Conservation (phyloP, 2,329 filamentous ascomycete species). For the Fusarium longipes region DNA sequence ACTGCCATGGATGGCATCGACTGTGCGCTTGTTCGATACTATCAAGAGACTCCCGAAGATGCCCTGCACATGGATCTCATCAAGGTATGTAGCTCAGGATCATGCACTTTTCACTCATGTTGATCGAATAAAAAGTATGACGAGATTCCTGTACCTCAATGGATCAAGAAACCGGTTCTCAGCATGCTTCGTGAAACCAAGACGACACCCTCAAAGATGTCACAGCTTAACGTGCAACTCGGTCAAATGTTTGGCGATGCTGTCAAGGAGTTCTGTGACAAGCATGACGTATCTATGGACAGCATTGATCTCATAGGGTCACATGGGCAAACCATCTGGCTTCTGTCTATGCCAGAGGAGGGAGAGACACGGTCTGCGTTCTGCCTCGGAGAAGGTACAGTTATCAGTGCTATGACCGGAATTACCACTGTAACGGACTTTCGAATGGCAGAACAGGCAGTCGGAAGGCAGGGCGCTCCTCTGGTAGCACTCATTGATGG, state of each 20-base stretch:
- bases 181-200: constrained; percentile 65
- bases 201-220: constrained; percentile 63
- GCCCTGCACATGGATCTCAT: constrained; percentile 64
- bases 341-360: constrained; percentile 53
- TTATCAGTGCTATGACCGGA: constrained; percentile 64
- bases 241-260: constrained; percentile 67
- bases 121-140: constrained; percentile 53
- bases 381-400: constrained; percentile 66
- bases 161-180: constrained; percentile 67
- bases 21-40: constrained; percentile 66
- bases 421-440: constrained; percentile 70
- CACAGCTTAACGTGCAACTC: constrained; percentile 66
- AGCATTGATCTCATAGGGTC: constrained; percentile 66
- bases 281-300: constrained; percentile 56
- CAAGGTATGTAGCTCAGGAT: neutral
- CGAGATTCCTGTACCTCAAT: constrained; percentile 64
- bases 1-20: constrained; percentile 68
- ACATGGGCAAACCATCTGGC: constrained; percentile 68
- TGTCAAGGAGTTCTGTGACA: constrained; percentile 61
- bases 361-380: constrained; percentile 60
- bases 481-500: constrained; percentile 69
- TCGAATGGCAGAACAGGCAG: constrained; percentile 65
- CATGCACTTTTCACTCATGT: neutral
- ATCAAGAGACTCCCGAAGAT: constrained; percentile 61
- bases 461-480: constrained; percentile 65